Evolutionary conservation across 371 early-diverging fungal species (phyloP).

Genomic region (Saksenaea oblongispora): DNA sequence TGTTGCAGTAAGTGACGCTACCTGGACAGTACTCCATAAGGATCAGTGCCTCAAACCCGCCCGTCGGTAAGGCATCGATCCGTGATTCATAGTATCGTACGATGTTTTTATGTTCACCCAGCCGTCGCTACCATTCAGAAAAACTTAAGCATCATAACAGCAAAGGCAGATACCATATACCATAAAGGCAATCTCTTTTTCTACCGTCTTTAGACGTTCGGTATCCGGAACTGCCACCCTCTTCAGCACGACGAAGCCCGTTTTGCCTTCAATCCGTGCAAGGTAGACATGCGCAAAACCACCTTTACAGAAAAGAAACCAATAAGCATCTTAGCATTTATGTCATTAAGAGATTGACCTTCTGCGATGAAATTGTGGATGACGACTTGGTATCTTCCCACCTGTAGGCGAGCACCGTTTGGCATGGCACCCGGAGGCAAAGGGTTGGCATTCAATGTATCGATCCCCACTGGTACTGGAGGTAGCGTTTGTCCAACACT

Average conservation of each 20-base stretch:
- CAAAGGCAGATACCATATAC: conserved; percentile 38
- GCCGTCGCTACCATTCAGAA: conserved; percentile 47
- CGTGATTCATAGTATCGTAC: conserved; percentile 78
- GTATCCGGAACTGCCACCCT: conserved; percentile 75
- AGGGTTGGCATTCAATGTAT: conserved; percentile 32
- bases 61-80: conserved; percentile 57
- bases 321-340: not conserved
- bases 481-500: conserved; percentile 48
- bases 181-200: conserved; percentile 79
- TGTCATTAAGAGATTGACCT: conserved; percentile 23
- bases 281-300: conserved; percentile 89
- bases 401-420: conserved; percentile 55
- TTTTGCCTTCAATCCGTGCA: conserved; percentile 61
- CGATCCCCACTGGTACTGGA: conserved; percentile 49
- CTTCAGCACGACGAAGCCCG: conserved; percentile 72
- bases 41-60: conserved; percentile 79
- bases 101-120: conserved; percentile 83
- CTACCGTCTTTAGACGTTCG: conserved; percentile 60
- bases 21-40: conserved; percentile 91
- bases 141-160: not conserved
- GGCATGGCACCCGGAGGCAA: conserved; percentile 50
- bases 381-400: conserved; percentile 53
- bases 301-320: conserved; percentile 44
- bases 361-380: conserved; percentile 56
- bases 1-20: conserved; percentile 19